These are phyloP conservation scores for Lactifluus rugatus DNA, from an alignment of 768 basidiomycete species.

Conservation along the genomic window DNA sequence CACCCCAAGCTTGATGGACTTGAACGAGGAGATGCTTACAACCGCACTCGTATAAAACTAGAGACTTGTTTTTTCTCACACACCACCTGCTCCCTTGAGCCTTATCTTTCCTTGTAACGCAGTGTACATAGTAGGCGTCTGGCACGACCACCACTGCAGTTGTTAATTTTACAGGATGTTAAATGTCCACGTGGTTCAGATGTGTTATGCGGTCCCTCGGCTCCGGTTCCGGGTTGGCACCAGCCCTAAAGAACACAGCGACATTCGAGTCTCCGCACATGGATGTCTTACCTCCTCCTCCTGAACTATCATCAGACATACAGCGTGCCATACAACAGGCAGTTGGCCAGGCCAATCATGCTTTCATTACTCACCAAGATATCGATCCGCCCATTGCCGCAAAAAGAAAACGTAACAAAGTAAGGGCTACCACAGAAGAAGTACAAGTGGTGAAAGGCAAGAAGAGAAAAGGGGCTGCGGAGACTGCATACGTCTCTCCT, in stretches of 20 bases:
- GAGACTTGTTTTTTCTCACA: too few species aligned
- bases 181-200: constrained; percentile 4
- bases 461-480: constrained; percentile 26
- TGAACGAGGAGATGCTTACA: too few species aligned
- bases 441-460: constrained; percentile 22
- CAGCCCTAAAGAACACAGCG: too few species aligned
- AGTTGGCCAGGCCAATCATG: constrained; percentile 37
- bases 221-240: neutral
- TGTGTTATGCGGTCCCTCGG: neutral
- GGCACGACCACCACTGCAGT: too few species aligned
- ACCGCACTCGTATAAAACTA: too few species aligned
- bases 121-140: too few species aligned
- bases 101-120: too few species aligned
- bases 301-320: constrained; percentile 33
- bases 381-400: constrained; percentile 14
- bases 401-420: constrained; percentile 31
- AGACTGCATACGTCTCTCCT: neutral
- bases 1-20: constrained; percentile 3
- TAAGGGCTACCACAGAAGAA: constrained; percentile 10
- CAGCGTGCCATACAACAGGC: constrained; percentile 44
- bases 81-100: too few species aligned
- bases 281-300: constrained; percentile 7
- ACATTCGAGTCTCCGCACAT: neutral
- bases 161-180: too few species aligned
- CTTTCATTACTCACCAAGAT: constrained; percentile 26